Conservation (phyloP, 179 eudicot genomes). For the Beta corolliflora region DNA sequence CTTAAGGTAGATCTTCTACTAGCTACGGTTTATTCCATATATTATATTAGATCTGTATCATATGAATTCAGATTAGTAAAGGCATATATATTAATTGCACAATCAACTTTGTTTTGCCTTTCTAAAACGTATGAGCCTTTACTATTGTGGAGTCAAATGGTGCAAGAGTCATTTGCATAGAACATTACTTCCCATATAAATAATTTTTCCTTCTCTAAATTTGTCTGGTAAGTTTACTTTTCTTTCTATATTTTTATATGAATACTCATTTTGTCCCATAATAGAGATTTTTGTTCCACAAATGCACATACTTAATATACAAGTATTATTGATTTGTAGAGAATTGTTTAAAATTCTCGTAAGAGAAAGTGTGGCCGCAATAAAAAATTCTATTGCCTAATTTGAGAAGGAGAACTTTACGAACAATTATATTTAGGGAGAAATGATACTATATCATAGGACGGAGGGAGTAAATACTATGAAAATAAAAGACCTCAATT, state of each 20-base stretch:
- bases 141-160: background rate
- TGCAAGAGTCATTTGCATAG: background rate
- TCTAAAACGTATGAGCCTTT: background rate
- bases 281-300: too few species aligned
- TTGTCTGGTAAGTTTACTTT: background rate
- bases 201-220: background rate
- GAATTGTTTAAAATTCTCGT: too few species aligned
- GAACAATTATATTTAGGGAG: too few species aligned
- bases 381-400: too few species aligned
- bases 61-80: background rate
- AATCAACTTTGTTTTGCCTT: background rate
- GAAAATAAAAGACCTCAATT: too few species aligned
- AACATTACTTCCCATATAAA: background rate
- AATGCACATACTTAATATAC: too few species aligned
- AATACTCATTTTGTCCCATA: too few species aligned
- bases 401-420: too few species aligned
- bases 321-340: too few species aligned
- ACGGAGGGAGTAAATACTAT: too few species aligned
- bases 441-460: too few species aligned
- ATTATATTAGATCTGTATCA: slow-evolving; percentile 2
- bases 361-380: too few species aligned
- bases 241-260: background rate
- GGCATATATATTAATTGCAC: background rate
- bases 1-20: background rate
- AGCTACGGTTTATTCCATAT: background rate